These are phyloP conservation scores for Tephrocybe sp. DNA, from an alignment of 768 basidiomycete genomes.

Conservation along the genomic window DNA sequence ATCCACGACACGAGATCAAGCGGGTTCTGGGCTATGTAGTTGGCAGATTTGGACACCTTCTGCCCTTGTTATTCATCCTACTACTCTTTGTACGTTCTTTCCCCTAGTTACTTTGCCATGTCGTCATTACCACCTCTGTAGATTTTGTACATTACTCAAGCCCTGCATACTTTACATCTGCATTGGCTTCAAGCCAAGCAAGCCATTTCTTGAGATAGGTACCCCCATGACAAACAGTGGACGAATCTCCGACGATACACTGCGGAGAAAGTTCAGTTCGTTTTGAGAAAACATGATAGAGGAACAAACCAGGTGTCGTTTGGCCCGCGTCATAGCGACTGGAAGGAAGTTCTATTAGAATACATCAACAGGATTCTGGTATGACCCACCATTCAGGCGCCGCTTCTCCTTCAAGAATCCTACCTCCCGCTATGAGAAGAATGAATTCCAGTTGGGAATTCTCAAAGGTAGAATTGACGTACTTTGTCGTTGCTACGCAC, in stretches of 20 bases:
- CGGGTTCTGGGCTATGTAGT: too few species aligned
- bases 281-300: background rate
- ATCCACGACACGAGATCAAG: background rate
- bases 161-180: slow-evolving; percentile 87
- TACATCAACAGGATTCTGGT: background rate
- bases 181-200: slow-evolving; percentile 84
- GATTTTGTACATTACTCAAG: slow-evolving; percentile 38
- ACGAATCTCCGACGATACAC: slow-evolving; percentile 94
- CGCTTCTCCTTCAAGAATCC: slow-evolving; percentile 94
- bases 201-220: slow-evolving; percentile 89
- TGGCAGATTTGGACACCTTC: background rate
- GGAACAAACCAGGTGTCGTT: slow-evolving; percentile 74
- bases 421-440: slow-evolving; percentile 70
- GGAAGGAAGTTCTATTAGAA: slow-evolving; percentile 7
- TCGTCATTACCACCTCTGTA: too few species aligned
- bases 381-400: slow-evolving; percentile 73
- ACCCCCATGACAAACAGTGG: slow-evolving; percentile 84
- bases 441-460: too few species aligned
- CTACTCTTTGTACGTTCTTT: background rate
- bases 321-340: slow-evolving; percentile 94
- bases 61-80: background rate
- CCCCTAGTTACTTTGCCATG: too few species aligned
- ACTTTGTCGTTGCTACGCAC: slow-evolving; percentile 91
- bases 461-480: too few species aligned
- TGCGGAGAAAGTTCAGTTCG: slow-evolving; percentile 26